Base-by-base conservation (phyloP, 306 rosid genomes). In the Abrus precatorius region DNA sequence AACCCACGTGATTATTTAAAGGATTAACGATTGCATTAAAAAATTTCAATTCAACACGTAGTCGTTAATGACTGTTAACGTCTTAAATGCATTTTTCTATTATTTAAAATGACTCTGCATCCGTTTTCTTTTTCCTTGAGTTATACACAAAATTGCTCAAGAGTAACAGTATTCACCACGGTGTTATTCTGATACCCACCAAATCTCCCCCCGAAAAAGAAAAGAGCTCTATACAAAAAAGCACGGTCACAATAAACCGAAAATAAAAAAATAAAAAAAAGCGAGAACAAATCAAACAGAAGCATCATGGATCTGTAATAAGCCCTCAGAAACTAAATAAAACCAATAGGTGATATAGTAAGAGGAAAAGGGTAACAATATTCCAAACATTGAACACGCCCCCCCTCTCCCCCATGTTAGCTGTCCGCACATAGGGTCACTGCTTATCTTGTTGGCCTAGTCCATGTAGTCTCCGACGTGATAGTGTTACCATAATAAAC, bases 381-480 rank as follows among this genome's bases (percentile, higher is more conserved):
- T 66, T 57, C 72, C 13, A 48, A 55, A 20, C 11, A 30, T 8
- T 36, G 28, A 74, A 67, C 13, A 20, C 20, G 20, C 20, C 20
- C 20, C 20, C 20, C 20, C 20, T 20, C 20, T 20, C 20, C 20
- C 20, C 20, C 20, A 20, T 20, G 20, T 4, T 47, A 14, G 70
- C 45, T 8, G 34, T 36, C 52, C 30, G 9, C 6, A 14, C 7
- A 38, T 41, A 1, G 6, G 6, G 49, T n/a, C 49, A 11, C 48
- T 32, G 55, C 41, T 78, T 66, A 79, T 78, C 57, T 65, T 59
- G 75, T 79, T 7, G 84, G 87, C 9, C 83, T 86, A 6, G 84
- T 89, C 99, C 99, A 95, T 14, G 92, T 81, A 4, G 99, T 93
- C 87, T 91, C 96, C 11, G 90, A 85, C 2, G 99, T 95, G 40